Conservation (phyloP, 2,329 filamentous ascomycete genomes). For the Cytospora mali region DNA sequence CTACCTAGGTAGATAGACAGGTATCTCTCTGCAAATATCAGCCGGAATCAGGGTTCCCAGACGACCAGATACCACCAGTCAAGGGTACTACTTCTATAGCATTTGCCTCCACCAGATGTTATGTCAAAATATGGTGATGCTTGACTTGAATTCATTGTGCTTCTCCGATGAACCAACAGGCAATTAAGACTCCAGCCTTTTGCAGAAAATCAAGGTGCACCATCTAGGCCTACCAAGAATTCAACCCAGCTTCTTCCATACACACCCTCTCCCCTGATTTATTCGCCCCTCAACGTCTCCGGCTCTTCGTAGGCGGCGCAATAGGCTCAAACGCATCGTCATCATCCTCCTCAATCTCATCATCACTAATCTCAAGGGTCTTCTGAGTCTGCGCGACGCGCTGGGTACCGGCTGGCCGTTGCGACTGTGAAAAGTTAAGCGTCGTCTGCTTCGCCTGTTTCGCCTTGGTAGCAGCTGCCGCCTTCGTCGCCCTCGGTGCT, state of each 20-base stretch:
- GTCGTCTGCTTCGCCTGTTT: constrained; percentile 47
- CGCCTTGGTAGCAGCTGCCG: constrained; percentile 36
- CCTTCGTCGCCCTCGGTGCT: constrained; percentile 37
- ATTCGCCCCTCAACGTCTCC: constrained; percentile 21
- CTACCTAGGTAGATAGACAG: not conserved
- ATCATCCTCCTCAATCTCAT: constrained; percentile 66
- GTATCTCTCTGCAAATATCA: constrained; percentile 1
- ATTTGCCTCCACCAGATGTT: not conserved
- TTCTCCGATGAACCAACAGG: not conserved
- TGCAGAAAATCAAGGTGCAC: not conserved
- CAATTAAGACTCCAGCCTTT: not conserved
- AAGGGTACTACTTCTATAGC: not conserved
- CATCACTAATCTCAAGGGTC: constrained; percentile 63
- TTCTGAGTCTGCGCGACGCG: constrained; percentile 48
- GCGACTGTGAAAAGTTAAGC: constrained; percentile 51
- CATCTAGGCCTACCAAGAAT: not conserved
- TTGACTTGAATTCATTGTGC: not conserved
- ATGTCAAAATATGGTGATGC: not conserved
- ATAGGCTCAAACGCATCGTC: constrained; percentile 56
- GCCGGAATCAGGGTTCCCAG: constrained; percentile 3
- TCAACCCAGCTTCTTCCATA: not conserved
- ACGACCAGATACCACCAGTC: not conserved
- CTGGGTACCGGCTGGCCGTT: constrained; percentile 31
- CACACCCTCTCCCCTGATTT: too few relatives aligned
- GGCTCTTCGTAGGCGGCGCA: constrained; percentile 39